Evolutionary conservation across 1,139 yeast genomes (phyloP).

Genomic region (Protomyces pachydermus): DNA sequence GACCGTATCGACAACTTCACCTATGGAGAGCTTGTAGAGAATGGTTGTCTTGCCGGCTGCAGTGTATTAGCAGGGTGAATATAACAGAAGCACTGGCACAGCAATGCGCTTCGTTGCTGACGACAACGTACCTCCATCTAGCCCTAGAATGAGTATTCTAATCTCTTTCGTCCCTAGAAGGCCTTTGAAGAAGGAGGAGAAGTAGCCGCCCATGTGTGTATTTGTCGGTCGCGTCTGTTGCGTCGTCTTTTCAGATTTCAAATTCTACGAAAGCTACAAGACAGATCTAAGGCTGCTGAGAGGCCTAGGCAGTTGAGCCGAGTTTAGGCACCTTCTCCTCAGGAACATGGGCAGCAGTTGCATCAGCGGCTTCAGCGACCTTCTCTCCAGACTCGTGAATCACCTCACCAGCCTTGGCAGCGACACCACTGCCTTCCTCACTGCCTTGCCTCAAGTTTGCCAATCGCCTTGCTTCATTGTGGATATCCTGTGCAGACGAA

Average conservation of each 20-base stretch:
- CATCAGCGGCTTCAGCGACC: neutral
- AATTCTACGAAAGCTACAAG: neutral
- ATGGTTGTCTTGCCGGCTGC: slow-evolving; percentile 87
- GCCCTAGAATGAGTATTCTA: slow-evolving; percentile 82
- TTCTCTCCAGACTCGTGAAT: slow-evolving; percentile 12
- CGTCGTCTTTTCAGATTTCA: neutral
- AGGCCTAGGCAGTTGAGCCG: slow-evolving; percentile 9
- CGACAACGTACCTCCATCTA: slow-evolving; percentile 62
- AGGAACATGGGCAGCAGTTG: slow-evolving; percentile 1
- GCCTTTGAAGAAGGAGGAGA: slow-evolving; percentile 78
- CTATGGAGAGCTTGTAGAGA: slow-evolving; percentile 58
- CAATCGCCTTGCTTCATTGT: slow-evolving; percentile 66
- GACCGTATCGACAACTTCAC: slow-evolving; percentile 27
- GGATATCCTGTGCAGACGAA: slow-evolving; percentile 58
- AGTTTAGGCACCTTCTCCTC: slow-evolving; percentile 20
- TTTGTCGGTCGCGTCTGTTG: neutral
- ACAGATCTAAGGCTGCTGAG: neutral
- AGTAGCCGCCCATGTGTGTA: slow-evolving; percentile 55
- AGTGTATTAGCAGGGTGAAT: neutral
- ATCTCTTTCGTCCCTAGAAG: slow-evolving; percentile 93
- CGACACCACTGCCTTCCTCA: slow-evolving; percentile 36
- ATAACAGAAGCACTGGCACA: neutral
- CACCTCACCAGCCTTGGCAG: slow-evolving; percentile 9
- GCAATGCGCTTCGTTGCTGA: slow-evolving; percentile 46
- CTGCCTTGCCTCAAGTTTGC: slow-evolving; percentile 48